Base-by-base conservation (phyloP, 2,329 filamentous ascomycete species). In the Apiospora koreana region DNA sequence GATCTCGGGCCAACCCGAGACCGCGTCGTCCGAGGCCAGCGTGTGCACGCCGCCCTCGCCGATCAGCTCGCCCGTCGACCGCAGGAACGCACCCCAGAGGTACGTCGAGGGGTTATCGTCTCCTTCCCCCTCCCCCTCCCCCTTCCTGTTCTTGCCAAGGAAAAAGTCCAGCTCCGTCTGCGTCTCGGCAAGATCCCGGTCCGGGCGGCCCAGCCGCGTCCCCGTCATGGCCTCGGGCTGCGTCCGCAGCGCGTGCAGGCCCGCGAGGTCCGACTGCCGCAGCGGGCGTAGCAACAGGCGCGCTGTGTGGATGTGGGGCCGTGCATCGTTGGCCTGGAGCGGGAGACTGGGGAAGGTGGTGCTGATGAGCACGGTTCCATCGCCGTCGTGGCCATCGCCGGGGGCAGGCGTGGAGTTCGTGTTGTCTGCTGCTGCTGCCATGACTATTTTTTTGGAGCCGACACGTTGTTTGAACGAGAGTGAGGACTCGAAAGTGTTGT, bases 41-140 rank as follows among this genome's bases (percentile, higher is more conserved):
- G 65, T 46, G 45, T 72, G 71, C 41, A 72, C 69, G 35, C 71
- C 71, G 25, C 71, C 71, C 76, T 82, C 88, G 79, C 77, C 85
- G 72, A 79, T 87, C 78, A 77, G 86, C 50, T 38, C 84, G 73
- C 81, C 85, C 75, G 71, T 81, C 73, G 72, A 79, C 76, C 74
- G 78, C 23, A 78, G 68, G 62, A 79, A 79, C 6, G 75, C 72
- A 0, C 76, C 76, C 45, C 73, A 77, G 14, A 74, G 70, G 69
- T 75, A 77, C 9, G 54, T 43, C 41, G 41, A 43, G 10, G 54
- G 54, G 31, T 43, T 43, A 12, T 5, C 14, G 12, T 18, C 2
- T 12, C 41, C 41, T 43, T 43, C 41, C 41, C 5, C 41, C 12
- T 43, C 41, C 14, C 14, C 2, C 12, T 43, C 41, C 16, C 12